Conservation (phyloP, 2,329 filamentous ascomycete species). For the Albophoma yamanashiensis region DNA sequence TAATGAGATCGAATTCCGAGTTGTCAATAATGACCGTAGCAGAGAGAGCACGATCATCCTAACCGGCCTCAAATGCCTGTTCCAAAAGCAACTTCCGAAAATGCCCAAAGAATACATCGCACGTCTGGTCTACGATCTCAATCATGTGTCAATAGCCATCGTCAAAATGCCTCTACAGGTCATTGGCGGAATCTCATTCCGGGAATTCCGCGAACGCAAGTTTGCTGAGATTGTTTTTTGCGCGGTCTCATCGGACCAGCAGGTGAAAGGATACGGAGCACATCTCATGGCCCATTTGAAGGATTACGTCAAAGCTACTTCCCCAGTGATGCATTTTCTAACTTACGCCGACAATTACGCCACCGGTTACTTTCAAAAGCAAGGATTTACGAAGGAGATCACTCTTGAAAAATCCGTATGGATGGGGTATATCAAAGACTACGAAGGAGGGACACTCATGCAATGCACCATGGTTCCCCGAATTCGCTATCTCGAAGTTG, state of each 20-base stretch:
- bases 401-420: slow-evolving; percentile 80
- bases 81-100: slow-evolving; percentile 95
- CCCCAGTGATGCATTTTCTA: slow-evolving; percentile 94
- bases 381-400: slow-evolving; percentile 98
- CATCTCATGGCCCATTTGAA: slow-evolving; percentile 98
- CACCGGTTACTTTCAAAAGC: slow-evolving; percentile 98
- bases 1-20: slow-evolving; percentile 91
- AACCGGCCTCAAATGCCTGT: slow-evolving; percentile 92
- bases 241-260: slow-evolving; percentile 92
- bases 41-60: slow-evolving; percentile 87
- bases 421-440: slow-evolving; percentile 99
- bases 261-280: slow-evolving; percentile 96
- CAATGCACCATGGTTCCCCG: slow-evolving; percentile 96
- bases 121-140: slow-evolving; percentile 90
- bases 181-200: slow-evolving; percentile 91
- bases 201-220: slow-evolving; percentile 80
- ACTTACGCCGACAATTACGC: slow-evolving; percentile 99
- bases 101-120: slow-evolving; percentile 99
- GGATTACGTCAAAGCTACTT: slow-evolving; percentile 95
- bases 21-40: slow-evolving; percentile 91
- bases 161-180: slow-evolving; percentile 94
- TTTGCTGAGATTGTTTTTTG: slow-evolving; percentile 99
- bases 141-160: slow-evolving; percentile 91
- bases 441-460: slow-evolving; percentile 98
- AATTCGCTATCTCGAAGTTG: slow-evolving; percentile 85